phyloP scores from a whole-genome alignment of 1,139 yeast genomes.

The Suzukiozyma palmioleophila region DNA sequence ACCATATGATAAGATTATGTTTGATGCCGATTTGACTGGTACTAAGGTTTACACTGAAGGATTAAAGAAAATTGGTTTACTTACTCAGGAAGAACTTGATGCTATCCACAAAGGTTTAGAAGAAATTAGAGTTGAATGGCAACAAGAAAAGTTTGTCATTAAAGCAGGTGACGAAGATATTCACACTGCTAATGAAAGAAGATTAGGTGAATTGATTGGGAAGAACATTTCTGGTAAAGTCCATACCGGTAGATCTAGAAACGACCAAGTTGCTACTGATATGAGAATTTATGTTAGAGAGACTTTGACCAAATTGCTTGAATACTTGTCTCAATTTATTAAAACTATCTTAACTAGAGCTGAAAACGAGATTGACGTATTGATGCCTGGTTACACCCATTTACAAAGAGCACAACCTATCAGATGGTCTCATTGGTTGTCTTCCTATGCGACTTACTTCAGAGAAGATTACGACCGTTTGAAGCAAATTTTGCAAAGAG shows the following conservation, averaged over 20 bases:
- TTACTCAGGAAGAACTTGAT: conserved; percentile 63
- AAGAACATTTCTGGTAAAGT: conserved; percentile 93
- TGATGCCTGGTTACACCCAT: conserved; percentile 99
- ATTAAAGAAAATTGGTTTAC: conserved; percentile 68
- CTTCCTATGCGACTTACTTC: conserved; percentile 91
- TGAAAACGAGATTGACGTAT: conserved; percentile 75
- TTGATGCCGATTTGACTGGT: conserved; percentile 88
- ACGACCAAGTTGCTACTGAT: conserved; percentile 98
- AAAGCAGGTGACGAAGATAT: conserved; percentile 96
- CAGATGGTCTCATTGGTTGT: conserved; percentile 97
- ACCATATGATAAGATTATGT: conserved; percentile 94
- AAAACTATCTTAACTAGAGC: conserved; percentile 70
- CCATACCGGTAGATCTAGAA: conserved; percentile 97
- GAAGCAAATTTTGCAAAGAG: conserved; percentile 72
- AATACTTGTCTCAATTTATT: conserved; percentile 58
- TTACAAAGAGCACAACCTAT: conserved; percentile 98
- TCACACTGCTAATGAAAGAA: conserved; percentile 97
- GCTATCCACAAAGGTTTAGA: conserved; percentile 82
- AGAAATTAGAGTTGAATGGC: conserved; percentile 77
- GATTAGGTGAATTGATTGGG: conserved; percentile 94
- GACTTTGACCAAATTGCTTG: conserved; percentile 56
- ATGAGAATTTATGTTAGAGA: conserved; percentile 93
- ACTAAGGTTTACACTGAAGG: conserved; percentile 92
- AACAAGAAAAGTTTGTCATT: conserved; percentile 63
- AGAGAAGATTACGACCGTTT: conserved; percentile 86